These are phyloP conservation scores for Aeschynomene evenia DNA, from an alignment of 306 rosid genomes.

Conservation along the genomic window DNA sequence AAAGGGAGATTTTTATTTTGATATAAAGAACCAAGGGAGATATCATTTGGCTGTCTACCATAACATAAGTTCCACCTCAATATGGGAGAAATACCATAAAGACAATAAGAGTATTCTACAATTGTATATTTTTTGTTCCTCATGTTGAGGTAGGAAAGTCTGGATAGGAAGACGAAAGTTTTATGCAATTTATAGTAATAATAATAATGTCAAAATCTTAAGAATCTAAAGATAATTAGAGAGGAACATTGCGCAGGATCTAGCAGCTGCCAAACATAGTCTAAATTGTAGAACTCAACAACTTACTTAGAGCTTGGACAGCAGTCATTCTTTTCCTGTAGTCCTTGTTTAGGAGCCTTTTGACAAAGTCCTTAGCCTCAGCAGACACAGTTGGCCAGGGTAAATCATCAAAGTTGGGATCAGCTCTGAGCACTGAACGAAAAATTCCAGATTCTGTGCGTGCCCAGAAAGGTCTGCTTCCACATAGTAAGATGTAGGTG, in stretches of 20 bases:
- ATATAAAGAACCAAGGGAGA: background rate
- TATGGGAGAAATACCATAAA: background rate
- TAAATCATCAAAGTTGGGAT: conserved; percentile 81
- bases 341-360: conserved; percentile 93
- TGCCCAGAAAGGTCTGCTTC: conserved; percentile 98
- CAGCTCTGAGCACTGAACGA: conserved; percentile 91
- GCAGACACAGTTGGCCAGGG: conserved; percentile 88
- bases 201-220: background rate
- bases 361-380: conserved; percentile 94
- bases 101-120: background rate
- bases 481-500: conserved; percentile 79
- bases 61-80: background rate
- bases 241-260: conserved; percentile 2
- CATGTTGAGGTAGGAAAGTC: background rate
- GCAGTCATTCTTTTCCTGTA: conserved; percentile 97
- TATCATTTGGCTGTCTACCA: background rate
- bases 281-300: background rate
- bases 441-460: conserved; percentile 96
- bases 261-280: background rate
- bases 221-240: conserved; percentile 6
- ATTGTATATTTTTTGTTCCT: background rate
- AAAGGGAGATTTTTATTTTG: background rate
- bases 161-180: conserved; percentile 1
- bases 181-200: background rate
- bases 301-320: conserved; percentile 89